Conservation (phyloP, 2,329 filamentous ascomycete genomes). For the Fusarium tjaetaba region DNA sequence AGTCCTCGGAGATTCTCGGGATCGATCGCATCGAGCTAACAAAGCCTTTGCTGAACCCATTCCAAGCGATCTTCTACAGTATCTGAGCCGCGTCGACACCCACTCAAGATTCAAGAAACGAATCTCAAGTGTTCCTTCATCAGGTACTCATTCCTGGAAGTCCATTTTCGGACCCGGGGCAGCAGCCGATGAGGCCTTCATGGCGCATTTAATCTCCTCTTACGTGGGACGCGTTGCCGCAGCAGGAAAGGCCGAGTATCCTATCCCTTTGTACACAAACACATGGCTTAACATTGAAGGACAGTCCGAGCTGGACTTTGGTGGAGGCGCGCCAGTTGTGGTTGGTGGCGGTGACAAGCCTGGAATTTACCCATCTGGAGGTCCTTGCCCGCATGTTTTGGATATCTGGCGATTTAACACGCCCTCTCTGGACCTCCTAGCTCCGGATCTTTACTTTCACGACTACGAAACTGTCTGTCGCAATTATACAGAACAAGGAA, state of each 20-base stretch:
- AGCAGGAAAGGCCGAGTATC: conserved; percentile 48
- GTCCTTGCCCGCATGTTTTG: conserved; percentile 47
- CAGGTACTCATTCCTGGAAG: conserved; percentile 46
- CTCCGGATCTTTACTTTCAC: conserved; percentile 60
- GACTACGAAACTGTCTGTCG: conserved; percentile 56
- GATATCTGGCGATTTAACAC: conserved; percentile 54
- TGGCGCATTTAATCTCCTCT: conserved; percentile 49
- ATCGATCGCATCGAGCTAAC: conserved; percentile 54
- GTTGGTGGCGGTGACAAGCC: conserved; percentile 49
- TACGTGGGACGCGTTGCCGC: conserved; percentile 49
- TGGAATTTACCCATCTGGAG: conserved; percentile 52
- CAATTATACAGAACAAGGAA: conserved; percentile 54
- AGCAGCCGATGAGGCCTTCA: conserved; percentile 49
- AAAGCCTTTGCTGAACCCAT: conserved; percentile 51
- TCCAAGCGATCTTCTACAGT: conserved; percentile 41
- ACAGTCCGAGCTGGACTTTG: conserved; percentile 44
- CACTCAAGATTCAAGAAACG: conserved; percentile 46
- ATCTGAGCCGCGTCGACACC: conserved; percentile 38
- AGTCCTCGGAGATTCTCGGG: conserved; percentile 61
- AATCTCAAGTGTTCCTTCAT: conserved; percentile 37
- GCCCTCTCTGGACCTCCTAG: conserved; percentile 55
- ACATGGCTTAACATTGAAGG: conserved; percentile 51
- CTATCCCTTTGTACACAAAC: conserved; percentile 50
- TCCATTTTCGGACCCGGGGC: conserved; percentile 45
- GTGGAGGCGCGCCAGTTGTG: conserved; percentile 45